These are phyloP conservation scores for Aspergillus campestris DNA, from an alignment of 495 filamentous ascomycete genomes.

Conservation along the genomic window DNA sequence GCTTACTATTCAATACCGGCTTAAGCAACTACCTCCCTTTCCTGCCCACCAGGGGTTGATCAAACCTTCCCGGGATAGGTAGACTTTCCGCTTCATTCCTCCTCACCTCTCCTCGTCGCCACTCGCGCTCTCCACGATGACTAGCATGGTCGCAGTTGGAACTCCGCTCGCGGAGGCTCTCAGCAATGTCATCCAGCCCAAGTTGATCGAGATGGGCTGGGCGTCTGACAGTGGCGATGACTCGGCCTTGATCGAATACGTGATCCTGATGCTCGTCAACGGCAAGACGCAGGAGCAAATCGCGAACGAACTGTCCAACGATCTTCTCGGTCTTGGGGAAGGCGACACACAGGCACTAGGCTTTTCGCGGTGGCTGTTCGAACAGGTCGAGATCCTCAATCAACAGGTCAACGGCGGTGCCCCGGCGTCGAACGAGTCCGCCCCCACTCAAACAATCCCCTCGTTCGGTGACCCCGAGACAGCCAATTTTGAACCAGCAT, in stretches of 20 bases:
- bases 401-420: slow-evolving; percentile 48
- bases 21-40: background rate
- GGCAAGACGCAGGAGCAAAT: slow-evolving; percentile 87
- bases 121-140: slow-evolving; percentile 40
- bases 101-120: background rate
- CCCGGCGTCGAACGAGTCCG: slow-evolving; percentile 11
- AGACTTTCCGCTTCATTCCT: background rate
- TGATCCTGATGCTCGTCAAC: slow-evolving; percentile 92
- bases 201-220: slow-evolving; percentile 93
- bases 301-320: slow-evolving; percentile 77
- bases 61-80: too few species aligned
- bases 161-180: slow-evolving; percentile 78
- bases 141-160: slow-evolving; percentile 60
- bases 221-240: slow-evolving; percentile 70
- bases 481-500: slow-evolving; percentile 9
- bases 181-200: slow-evolving; percentile 73
- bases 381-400: slow-evolving; percentile 63
- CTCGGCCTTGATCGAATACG: slow-evolving; percentile 84
- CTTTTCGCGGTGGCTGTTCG: slow-evolving; percentile 87
- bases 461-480: slow-evolving; percentile 24
- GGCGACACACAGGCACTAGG: slow-evolving; percentile 75
- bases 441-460: slow-evolving; percentile 25
- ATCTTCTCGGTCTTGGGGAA: slow-evolving; percentile 73
- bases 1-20: too few species aligned
- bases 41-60: background rate